Conservation (phyloP, 2,329 filamentous ascomycete genomes). For the Fusarium sarcochroum region DNA sequence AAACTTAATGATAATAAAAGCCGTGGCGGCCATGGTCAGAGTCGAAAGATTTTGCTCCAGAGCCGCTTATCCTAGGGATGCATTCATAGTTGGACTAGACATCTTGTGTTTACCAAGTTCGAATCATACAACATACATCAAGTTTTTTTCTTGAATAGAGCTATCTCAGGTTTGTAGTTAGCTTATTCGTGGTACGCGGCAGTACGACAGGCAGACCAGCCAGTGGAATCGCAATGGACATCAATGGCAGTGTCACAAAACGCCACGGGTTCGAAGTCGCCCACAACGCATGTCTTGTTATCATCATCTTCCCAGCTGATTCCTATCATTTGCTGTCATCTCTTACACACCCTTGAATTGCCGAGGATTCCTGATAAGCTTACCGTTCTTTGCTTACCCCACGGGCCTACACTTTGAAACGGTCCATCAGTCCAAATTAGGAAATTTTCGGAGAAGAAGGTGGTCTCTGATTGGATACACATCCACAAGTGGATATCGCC, state of each 20-base stretch:
- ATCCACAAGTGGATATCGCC: not conserved
- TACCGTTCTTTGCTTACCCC: conserved; percentile 1
- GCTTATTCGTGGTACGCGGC: not conserved
- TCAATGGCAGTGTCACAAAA: not conserved
- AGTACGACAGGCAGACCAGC: too few relatives aligned
- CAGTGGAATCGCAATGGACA: not conserved
- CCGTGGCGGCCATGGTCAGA: too few relatives aligned
- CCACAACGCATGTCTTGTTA: not conserved
- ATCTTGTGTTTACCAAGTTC: not conserved
- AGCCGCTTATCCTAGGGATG: not conserved
- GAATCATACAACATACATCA: too few relatives aligned
- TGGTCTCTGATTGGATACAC: not conserved
- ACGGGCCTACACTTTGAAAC: conserved; percentile 18
- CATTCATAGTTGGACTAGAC: not conserved
- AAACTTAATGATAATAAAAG: too few relatives aligned
- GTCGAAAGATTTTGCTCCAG: conserved; percentile 49
- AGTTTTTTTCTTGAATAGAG: too few relatives aligned
- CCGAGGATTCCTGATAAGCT: conserved; percentile 22
- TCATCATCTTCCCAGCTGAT: not conserved
- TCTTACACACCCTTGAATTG: conserved; percentile 2
- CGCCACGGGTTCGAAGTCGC: not conserved
- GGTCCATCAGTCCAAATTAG: not conserved
- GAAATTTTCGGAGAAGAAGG: not conserved
- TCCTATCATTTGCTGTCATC: not conserved
- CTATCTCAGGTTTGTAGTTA: not conserved